These are phyloP conservation scores for Nemania diffusa DNA, from an alignment of 2,329 filamentous ascomycete genomes.

Conservation along the genomic window DNA sequence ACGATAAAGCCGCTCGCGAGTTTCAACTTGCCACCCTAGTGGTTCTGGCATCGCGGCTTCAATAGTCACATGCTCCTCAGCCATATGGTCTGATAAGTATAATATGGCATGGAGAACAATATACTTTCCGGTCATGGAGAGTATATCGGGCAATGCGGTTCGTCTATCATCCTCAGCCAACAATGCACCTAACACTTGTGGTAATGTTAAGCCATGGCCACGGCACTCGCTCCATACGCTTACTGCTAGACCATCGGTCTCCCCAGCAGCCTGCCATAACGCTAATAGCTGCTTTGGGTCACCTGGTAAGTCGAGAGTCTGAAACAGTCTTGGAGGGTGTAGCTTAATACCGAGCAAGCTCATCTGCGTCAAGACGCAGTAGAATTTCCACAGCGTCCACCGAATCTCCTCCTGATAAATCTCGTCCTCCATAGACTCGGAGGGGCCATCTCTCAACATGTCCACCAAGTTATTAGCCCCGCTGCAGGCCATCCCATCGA, in stretches of 20 bases:
- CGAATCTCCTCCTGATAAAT: constrained; percentile 21
- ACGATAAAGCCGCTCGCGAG: constrained; percentile 25
- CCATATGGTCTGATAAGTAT: constrained; percentile 22
- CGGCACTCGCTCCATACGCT: background rate
- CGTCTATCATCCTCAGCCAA: constrained; percentile 18
- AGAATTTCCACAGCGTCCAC: constrained; percentile 31
- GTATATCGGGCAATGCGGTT: constrained; percentile 7
- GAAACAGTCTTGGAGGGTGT: constrained; percentile 16
- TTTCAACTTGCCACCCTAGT: constrained; percentile 24
- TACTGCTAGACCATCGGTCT: background rate
- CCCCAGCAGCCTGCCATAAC: background rate
- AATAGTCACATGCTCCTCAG: background rate
- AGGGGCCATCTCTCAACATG: constrained; percentile 2
- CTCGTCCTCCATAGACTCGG: constrained; percentile 15
- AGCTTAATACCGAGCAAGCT: constrained; percentile 21
- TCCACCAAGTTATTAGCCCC: constrained; percentile 1
- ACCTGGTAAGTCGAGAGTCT: constrained; percentile 23
- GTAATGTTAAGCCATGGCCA: constrained; percentile 11
- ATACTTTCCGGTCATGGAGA: constrained; percentile 20
- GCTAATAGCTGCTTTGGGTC: constrained; percentile 10
- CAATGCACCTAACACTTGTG: constrained; percentile 15
- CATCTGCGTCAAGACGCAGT: constrained; percentile 20
- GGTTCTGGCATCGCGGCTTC: background rate
- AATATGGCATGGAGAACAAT: constrained; percentile 27
- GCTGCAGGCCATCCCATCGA: constrained; percentile 10